Evolutionary conservation across 2,329 filamentous ascomycete genomes (phyloP), one percentile per base, ranked within the genome.

Genomic region (Aspergillus floridensis): DNA sequence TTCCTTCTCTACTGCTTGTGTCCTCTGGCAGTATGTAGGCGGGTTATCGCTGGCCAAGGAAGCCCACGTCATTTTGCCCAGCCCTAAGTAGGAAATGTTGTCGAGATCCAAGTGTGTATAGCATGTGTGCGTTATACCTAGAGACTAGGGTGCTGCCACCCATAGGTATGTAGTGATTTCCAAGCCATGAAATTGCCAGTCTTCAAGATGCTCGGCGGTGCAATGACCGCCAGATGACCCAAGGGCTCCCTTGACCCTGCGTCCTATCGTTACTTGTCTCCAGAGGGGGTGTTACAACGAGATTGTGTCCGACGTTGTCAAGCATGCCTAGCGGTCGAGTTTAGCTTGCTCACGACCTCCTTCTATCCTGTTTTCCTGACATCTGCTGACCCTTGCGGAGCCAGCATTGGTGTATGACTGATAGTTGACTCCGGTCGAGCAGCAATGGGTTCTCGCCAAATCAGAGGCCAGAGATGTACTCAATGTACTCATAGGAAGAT

Each of bases 381-480:
- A 64, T 60, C 60, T 60, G 63, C 46, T 63, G 60, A 63, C 63
- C 62, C n/a, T 53, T n/a, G n/a, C 53, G 58, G 50, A 59, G 61
- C 59, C 32, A 55, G 54, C 54, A 21, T 47, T 52, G 61, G 58
- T 59, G 64, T 60, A 61, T 65, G 21, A 35, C 56, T 47, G 35
- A 63, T 44, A 65, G 44, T 62, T 53, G 57, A 55, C 59, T 59
- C 41, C 56, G 50, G 26, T 38, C 38, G 29, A 55, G 49, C 7
- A 46, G 53, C 49, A 19, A 24, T 21, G 5, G 14, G 29, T n/a
- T 47, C 32, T 21, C 16, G 26, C 22, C 22, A 32, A 35, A 31
- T 55, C 24, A 19, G 19, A 35, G 24, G 52, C 48, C 41, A 32
- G 24, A 56, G 41, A 49, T 41, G 53, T 56, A 47, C 26, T 29